Evolutionary conservation across 805 yeast genomes (phyloP), one percentile per base, ranked within the genome.

Genomic region (Yamadazyma laniorum): DNA sequence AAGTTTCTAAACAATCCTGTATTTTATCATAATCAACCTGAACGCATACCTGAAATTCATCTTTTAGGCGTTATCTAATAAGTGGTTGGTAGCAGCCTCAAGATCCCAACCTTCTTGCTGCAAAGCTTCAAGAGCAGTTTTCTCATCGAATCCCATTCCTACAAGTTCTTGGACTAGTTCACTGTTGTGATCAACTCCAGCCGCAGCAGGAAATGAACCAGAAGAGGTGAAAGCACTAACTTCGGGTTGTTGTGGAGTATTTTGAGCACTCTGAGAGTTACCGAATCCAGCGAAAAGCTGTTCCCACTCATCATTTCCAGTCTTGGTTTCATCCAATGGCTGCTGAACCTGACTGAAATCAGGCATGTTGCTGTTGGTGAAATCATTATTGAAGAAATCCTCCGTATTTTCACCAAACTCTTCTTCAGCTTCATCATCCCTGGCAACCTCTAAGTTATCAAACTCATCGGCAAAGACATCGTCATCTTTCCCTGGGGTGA

Each of bases 271-370:
- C 8, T 31, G 37, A 2, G 50, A 34, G 44, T 82, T 83, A 13
- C 91, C 90, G 56, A 86, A 85, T 0, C 95, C 95, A 3, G 95
- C 91, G 65, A 89, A 89, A 18, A 89, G 74, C 63, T 87, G 90
- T 53, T 89, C 96, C 97, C 97, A 89, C 58, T 89, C 97, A 52
- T 87, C 95, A 37, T 70, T 74, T 21, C 64, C 42, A 53, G 61
- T 43, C 11, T 39, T 44, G 16, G 35, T 32, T 25, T 38, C 64
- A 2, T 68, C 63, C 22, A 70, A 70, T 32, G 67, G 70, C 38
- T 43, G 39, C 25, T 34, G 41, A 11, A 25, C 18, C 67, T 73
- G 41, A 70, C 72, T 29, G 67, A 48, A 51, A 39, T 44, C 45
- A 9, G 52, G 50, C 44, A 48, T 44, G 18, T 42, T 58, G n/a